Evolutionary conservation across 2,329 filamentous ascomycete species (phyloP).

Genomic region (Xylaria sp.): DNA sequence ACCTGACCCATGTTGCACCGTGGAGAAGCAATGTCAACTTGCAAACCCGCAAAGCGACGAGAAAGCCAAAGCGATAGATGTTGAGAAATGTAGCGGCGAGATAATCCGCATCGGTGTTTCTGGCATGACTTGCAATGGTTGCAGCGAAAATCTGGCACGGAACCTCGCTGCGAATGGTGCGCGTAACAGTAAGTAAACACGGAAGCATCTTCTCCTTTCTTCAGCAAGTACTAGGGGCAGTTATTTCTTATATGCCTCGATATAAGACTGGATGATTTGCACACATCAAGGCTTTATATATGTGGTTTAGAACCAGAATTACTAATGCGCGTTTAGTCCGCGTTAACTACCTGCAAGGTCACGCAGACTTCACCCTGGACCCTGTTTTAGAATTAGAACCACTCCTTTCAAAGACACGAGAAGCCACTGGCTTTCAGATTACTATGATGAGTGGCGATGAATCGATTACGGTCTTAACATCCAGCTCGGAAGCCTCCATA

Average conservation of each 20-base stretch:
- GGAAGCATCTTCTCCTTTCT: not conserved
- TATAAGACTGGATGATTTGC: not conserved
- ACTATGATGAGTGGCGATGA: slow-evolving; percentile 26
- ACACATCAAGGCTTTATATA: not conserved
- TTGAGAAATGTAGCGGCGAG: slow-evolving; percentile 16
- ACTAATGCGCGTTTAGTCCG: slow-evolving; percentile 27
- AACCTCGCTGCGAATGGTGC: slow-evolving; percentile 30
- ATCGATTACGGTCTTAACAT: slow-evolving; percentile 28
- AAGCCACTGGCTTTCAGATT: slow-evolving; percentile 33
- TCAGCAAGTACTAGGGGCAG: too few relatives aligned
- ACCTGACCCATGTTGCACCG: not conserved
- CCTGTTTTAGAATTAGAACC: slow-evolving; percentile 7
- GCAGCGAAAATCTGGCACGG: slow-evolving; percentile 31
- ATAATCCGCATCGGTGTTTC: slow-evolving; percentile 29
- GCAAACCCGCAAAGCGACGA: not conserved
- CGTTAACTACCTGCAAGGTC: slow-evolving; percentile 34
- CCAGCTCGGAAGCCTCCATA: slow-evolving; percentile 11
- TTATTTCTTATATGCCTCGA: not conserved
- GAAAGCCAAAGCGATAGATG: not conserved
- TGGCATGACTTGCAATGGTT: slow-evolving; percentile 37
- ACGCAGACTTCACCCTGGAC: slow-evolving; percentile 31
- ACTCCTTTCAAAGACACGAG: slow-evolving; percentile 26
- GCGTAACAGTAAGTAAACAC: slow-evolving; percentile 29
- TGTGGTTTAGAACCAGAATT: not conserved
- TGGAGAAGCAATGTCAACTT: slow-evolving; percentile 9